Percentiles rank a stretch among this genome's conserved stretches.
Evolutionary conservation across 148 eudicot species (phyloP).

Genomic region (Nyssa sinensis): DNA sequence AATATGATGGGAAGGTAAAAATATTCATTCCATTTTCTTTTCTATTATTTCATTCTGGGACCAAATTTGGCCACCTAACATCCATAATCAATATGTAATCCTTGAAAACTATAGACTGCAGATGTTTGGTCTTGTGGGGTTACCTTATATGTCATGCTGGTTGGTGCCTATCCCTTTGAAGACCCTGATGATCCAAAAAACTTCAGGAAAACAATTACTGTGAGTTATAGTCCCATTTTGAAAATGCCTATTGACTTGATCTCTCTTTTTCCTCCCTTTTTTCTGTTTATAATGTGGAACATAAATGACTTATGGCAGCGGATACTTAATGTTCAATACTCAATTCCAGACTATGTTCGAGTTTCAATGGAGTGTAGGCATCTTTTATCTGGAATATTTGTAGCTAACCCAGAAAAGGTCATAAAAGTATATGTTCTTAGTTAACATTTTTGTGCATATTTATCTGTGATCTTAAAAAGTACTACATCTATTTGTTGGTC

Average conservation of each 20-base stretch:
- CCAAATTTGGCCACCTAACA: constrained; percentile 12
- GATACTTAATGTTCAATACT: constrained; percentile 66
- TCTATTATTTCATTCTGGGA: not conserved
- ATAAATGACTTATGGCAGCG: constrained; percentile 39
- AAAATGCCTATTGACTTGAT: constrained; percentile 6
- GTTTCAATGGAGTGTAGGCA: constrained; percentile 65
- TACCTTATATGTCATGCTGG: constrained; percentile 78
- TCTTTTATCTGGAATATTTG: constrained; percentile 70
- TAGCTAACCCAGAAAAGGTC: constrained; percentile 77
- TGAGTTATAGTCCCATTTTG: constrained; percentile 12
- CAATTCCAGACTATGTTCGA: constrained; percentile 77
- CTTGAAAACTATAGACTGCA: constrained; percentile 47
- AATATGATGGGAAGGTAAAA: constrained; percentile 77
- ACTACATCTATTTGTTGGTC: not conserved
- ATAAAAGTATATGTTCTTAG: not conserved
- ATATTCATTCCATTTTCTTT: not conserved
- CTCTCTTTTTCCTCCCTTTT: not conserved
- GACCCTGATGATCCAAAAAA: constrained; percentile 76
- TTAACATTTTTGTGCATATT: not conserved
- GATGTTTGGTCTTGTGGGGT: constrained; percentile 98
- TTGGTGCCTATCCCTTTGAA: constrained; percentile 88
- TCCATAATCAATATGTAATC: not conserved
- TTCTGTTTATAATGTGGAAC: not conserved
- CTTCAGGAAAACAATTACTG: constrained; percentile 66
- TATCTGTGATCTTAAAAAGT: not conserved